These are phyloP conservation scores for Tephrocybe sp. DNA, from an alignment of 768 basidiomycete genomes.

Conservation along the genomic window DNA sequence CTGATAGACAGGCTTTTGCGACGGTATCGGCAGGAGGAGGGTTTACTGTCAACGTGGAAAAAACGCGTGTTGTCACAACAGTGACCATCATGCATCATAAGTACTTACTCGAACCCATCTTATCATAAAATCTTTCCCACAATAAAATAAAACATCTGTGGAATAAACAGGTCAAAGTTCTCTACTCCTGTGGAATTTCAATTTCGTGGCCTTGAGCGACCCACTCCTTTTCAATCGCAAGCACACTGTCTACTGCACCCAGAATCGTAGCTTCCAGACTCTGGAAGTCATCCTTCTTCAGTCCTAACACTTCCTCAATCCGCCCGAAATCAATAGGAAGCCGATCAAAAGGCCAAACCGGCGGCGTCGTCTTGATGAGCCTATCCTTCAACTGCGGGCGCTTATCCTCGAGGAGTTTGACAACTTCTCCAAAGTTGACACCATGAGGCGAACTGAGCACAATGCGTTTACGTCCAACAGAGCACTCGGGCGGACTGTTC, in stretches of 20 bases:
- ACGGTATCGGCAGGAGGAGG: too few species aligned
- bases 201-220: neutral
- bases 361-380: slow-evolving; percentile 18
- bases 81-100: too few species aligned
- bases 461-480: slow-evolving; percentile 31
- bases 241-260: slow-evolving; percentile 26
- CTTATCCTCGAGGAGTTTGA: slow-evolving; percentile 20
- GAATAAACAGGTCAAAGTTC: too few species aligned
- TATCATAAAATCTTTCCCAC: too few species aligned
- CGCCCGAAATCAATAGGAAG: slow-evolving; percentile 27
- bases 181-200: neutral
- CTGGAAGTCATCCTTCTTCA: slow-evolving; percentile 28
- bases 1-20: too few species aligned
- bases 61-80: too few species aligned
- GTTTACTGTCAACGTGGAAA: neutral
- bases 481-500: slow-evolving; percentile 19
- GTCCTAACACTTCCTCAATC: slow-evolving; percentile 28
- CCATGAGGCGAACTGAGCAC: slow-evolving; percentile 27
- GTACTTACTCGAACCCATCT: too few species aligned
- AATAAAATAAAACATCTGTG: too few species aligned
- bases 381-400: slow-evolving; percentile 29
- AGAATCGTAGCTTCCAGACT: slow-evolving; percentile 28
- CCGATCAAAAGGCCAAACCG: slow-evolving; percentile 14
- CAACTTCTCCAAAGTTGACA: slow-evolving; percentile 15
- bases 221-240: slow-evolving; percentile 22